These are phyloP conservation scores for Begonia loranthoides DNA, from an alignment of 306 rosid genomes.

Conservation along the genomic window DNA sequence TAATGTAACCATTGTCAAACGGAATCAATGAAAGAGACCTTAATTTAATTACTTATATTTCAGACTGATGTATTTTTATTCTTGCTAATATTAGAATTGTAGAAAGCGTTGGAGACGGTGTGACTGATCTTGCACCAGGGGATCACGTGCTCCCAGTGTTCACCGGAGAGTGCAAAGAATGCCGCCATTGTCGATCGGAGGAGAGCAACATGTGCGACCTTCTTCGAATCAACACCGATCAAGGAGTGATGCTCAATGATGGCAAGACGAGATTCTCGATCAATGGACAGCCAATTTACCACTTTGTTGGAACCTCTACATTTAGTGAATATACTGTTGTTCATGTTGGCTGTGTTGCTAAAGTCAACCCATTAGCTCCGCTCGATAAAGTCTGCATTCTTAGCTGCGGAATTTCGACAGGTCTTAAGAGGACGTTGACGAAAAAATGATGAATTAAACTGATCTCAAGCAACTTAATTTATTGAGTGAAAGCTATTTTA, in stretches of 20 bases:
- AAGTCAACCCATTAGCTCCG: constrained; percentile 79
- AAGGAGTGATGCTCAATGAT: constrained; percentile 61
- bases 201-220: constrained; percentile 96
- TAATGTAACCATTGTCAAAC: neutral
- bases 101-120: constrained; percentile 91
- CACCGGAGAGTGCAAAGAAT: constrained; percentile 90
- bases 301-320: constrained; percentile 83
- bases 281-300: constrained; percentile 59
- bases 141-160: constrained; percentile 87
- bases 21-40: neutral
- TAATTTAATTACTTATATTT: neutral
- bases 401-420: constrained; percentile 90
- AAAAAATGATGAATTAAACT: neutral
- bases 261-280: constrained; percentile 54
- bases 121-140: constrained; percentile 59
- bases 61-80: neutral
- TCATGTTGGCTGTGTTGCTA: constrained; percentile 69
- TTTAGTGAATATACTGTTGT: constrained; percentile 78
- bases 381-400: constrained; percentile 87
- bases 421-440: constrained; percentile 11
- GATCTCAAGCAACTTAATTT: neutral
- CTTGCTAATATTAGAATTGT: constrained; percentile 20
- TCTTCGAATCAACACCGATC: constrained; percentile 74
- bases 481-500: neutral
- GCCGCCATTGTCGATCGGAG: constrained; percentile 65